Percentiles rank a stretch among this genome's conserved stretches.
Conservation (phyloP, 2,329 filamentous ascomycete genomes). For the Aspergillus pseudoglaucus region DNA sequence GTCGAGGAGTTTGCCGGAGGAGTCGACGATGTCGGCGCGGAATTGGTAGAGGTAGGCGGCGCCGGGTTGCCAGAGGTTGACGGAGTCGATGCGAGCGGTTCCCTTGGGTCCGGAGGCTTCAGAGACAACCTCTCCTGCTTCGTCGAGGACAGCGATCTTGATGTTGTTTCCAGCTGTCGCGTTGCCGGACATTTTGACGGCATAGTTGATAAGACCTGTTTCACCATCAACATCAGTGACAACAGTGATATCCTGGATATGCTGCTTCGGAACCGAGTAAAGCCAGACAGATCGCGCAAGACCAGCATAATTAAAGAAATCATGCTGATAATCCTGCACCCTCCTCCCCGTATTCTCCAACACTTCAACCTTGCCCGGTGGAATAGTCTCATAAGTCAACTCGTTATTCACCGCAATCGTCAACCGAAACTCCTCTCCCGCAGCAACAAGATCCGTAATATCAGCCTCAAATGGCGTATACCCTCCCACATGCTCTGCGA, state of each 20-base stretch:
- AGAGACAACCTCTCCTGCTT: background rate
- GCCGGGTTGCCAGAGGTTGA: slow-evolving; percentile 20
- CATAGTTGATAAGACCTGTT: slow-evolving; percentile 2
- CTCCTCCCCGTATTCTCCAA: slow-evolving; percentile 10
- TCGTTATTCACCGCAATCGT: slow-evolving; percentile 27
- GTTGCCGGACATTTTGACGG: background rate
- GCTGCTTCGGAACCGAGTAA: slow-evolving; percentile 15
- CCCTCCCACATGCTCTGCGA: slow-evolving; percentile 19
- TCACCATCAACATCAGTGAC: slow-evolving; percentile 11
- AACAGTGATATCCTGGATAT: slow-evolving; percentile 19
- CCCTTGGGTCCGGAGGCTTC: slow-evolving; percentile 6
- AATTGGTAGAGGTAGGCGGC: slow-evolving; percentile 23
- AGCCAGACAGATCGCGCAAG: slow-evolving; percentile 23
- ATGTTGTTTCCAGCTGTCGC: background rate
- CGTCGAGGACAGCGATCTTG: background rate
- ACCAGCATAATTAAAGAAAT: slow-evolving; percentile 27
- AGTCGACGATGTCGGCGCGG: slow-evolving; percentile 10
- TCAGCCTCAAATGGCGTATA: slow-evolving; percentile 24
- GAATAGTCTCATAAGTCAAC: slow-evolving; percentile 23
- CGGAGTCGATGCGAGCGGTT: slow-evolving; percentile 9
- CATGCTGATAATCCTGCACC: slow-evolving; percentile 22
- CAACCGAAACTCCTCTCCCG: slow-evolving; percentile 19
- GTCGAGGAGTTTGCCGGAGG: slow-evolving; percentile 8
- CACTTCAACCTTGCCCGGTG: slow-evolving; percentile 14
- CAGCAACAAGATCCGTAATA: slow-evolving; percentile 13